These are phyloP conservation scores for Dactylellina cionopaga DNA, from an alignment of 2,329 filamentous ascomycete species.

Conservation along the genomic window DNA sequence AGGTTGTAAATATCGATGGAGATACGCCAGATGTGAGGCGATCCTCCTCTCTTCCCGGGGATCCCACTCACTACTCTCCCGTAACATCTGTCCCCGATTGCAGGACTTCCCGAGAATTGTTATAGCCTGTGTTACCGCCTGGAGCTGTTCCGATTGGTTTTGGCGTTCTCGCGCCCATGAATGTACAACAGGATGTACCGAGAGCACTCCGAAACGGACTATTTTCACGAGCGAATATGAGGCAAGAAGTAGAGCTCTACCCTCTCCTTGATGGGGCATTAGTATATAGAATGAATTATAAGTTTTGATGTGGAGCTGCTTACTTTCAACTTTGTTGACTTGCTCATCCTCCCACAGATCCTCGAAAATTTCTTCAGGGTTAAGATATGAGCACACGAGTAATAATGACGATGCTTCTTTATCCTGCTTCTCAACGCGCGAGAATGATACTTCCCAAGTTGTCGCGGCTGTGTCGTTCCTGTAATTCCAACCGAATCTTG, in stretches of 20 bases:
- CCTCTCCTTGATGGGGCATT: conserved; percentile 16
- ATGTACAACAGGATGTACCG: conserved; percentile 52
- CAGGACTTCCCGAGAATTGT: neutral
- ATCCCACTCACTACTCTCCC: conserved; percentile 1
- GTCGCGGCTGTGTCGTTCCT: conserved; percentile 37
- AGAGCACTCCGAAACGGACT: neutral
- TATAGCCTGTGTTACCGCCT: neutral
- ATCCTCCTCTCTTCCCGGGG: neutral
- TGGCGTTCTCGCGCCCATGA: conserved; percentile 49
- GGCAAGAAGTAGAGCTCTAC: neutral
- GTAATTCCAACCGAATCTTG: conserved; percentile 22
- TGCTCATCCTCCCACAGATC: conserved; percentile 30
- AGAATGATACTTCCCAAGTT: conserved; percentile 51
- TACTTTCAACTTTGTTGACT: neutral
- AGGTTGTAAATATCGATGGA: neutral
- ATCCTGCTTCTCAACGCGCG: conserved; percentile 40
- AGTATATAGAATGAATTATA: conserved; percentile 22
- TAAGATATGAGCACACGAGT: conserved; percentile 41
- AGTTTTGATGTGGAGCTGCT: neutral
- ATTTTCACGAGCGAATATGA: conserved; percentile 30
- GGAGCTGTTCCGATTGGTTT: neutral
- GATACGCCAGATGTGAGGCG: neutral
- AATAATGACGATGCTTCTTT: conserved; percentile 43
- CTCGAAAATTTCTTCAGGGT: conserved; percentile 52
- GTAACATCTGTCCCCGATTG: neutral